Evolutionary conservation across 1,284 basidiomycete species (phyloP), one percentile per base, ranked within the genome.

Genomic region (Apiotrichum veenhuisii): DNA sequence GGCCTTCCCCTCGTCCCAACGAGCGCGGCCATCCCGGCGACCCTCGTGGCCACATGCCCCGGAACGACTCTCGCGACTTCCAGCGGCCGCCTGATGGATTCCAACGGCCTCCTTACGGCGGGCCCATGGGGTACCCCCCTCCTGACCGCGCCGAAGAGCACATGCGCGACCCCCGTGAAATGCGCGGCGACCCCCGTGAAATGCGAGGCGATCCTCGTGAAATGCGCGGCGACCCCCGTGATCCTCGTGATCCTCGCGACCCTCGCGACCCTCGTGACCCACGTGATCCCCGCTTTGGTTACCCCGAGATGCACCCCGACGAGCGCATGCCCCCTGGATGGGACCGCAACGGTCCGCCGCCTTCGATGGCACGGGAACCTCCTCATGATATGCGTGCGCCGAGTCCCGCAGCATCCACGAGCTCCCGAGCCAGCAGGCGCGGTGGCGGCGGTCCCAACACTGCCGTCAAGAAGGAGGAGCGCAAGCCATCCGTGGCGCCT

Each of bases 331-430:
- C n/a, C 7, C 44, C 44, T 9, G 34, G 36, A 50, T 38, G 49
- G 46, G 46, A 48, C 34, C n/a, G 46, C 17, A 58, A 58, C 38
- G 51, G 54, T 12, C 52, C 53, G 25, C 58, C 52, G 36, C 46
- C 52, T 33, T 57, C 58, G n/a, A 20, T 57, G 23, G 33, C 50
- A 14, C 58, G 58, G 18, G 58, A 63, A 18, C 3, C 47, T 10
- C 46, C 45, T 5, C 42, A 46, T 3, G 69, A 72, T 36, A 44
- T 61, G n/a, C 66, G 72, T 2, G 66, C 64, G 7, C 66, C 68
- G 1, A 69, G 66, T 44, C 72, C 72, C 1, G 73, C 71, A 1
- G 66, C 68, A 0, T 71, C 68, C 49, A 66, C 58, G 49, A 68
- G 62, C 62, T 69, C 62, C 36, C 51, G 50, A 55, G 64, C 58